These are phyloP conservation scores for Fusarium secorum DNA, from an alignment of 2,329 filamentous ascomycete genomes.

Conservation along the genomic window DNA sequence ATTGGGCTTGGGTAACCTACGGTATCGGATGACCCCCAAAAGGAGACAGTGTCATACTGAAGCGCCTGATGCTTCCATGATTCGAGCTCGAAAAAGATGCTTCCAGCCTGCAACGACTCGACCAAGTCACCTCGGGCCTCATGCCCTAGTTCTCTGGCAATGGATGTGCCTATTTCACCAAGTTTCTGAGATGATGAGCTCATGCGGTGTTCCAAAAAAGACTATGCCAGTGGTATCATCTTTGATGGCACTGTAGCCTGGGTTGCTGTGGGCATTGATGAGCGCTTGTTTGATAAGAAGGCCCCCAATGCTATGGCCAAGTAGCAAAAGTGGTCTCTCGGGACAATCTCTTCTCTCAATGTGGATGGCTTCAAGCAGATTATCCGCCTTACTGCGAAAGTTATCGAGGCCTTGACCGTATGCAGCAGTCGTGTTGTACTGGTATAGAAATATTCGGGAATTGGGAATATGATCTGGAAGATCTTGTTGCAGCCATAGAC, in stretches of 20 bases:
- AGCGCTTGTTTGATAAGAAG: background rate
- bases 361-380: background rate
- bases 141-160: background rate
- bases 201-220: background rate
- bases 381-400: background rate
- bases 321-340: background rate
- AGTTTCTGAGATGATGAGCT: accelerated
- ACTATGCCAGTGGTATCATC: background rate
- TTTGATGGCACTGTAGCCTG: background rate
- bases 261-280: background rate
- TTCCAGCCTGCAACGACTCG: accelerated
- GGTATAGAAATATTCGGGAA: background rate
- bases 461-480: background rate
- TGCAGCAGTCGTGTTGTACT: background rate
- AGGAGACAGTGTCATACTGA: background rate
- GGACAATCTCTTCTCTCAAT: background rate
- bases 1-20: accelerated
- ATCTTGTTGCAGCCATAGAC: background rate
- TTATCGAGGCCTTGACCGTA: background rate
- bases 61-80: background rate
- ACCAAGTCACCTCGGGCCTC: accelerated
- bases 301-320: background rate
- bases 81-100: background rate
- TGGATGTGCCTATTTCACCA: accelerated
- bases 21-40: background rate